Base-by-base conservation (phyloP, 139 green algal genomes). In the Bryopsis sp. region DNA sequence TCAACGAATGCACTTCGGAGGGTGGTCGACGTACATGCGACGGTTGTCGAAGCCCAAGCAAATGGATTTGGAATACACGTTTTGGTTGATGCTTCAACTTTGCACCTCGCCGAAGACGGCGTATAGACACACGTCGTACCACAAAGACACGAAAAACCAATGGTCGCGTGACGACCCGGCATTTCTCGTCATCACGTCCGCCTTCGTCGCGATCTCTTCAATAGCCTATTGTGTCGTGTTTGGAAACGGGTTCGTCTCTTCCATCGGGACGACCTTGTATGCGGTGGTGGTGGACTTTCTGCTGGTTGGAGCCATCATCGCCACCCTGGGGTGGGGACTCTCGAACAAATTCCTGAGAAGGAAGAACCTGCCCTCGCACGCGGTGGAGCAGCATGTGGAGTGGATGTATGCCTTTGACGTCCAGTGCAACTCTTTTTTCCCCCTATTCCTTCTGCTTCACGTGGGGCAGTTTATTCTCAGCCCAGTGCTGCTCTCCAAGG, bases 341-440 rank as follows among this genome's bases (percentile, higher is more conserved):
- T 71, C 83, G 19, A 97, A 97, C 72, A 76, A 74, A 24, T 93
- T 95, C 34, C 48, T 97, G 26, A 71, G 81, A 43, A 81, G 85
- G 47, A 75, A 73, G 32, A 76, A 65, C 28, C 65, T 78, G 28
- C 85, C 88, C 47, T 74, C 75, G 62, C 89, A 97, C 60, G 81
- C 86, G 33, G 81, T 91, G 37, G 90, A 97, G 81, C 89, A 95
- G 78, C 80, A 84, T 48, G 85, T 96, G 24, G 91, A 96, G 68
- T 96, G 89, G 88, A 77, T 97, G 77, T 99, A 97, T 72, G 89
- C 92, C 0, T 99, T 98, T 77, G 94, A 99, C 72, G 90, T 98
- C 33, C 94, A 99, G 80, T 97, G 90, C 89, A 99, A 98, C 79
- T 87, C 93, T 1, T 97, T 89, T 76, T 95, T 98, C 68, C 90